Percentiles rank a stretch among this genome's conserved stretches.
These are phyloP conservation scores for Didymosphaeria variabile DNA, from an alignment of 2,329 filamentous ascomycete species.

Conservation along the genomic window DNA sequence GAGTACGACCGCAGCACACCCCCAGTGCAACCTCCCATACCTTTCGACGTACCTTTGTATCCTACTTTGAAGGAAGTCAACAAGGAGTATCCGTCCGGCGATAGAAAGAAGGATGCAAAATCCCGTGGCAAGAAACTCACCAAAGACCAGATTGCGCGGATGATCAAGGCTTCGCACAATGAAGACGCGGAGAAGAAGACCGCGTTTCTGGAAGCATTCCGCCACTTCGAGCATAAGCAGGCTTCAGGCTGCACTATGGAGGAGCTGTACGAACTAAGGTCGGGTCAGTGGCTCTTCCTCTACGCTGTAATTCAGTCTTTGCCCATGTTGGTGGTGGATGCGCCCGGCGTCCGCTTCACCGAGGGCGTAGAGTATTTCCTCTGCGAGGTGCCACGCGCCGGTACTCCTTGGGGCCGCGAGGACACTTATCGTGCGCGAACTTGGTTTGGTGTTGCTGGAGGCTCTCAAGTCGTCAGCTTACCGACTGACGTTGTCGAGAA, in stretches of 20 bases:
- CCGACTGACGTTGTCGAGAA: constrained; percentile 72
- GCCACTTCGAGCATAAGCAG: constrained; percentile 74
- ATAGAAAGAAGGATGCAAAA: constrained; percentile 78
- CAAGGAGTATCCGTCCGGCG: constrained; percentile 69
- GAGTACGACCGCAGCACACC: constrained; percentile 91
- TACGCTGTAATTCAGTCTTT: constrained; percentile 81
- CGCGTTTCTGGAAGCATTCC: constrained; percentile 75
- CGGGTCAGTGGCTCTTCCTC: constrained; percentile 83
- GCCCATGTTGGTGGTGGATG: constrained; percentile 80
- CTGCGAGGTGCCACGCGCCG: constrained; percentile 76
- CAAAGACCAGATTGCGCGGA: constrained; percentile 77
- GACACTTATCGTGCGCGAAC: constrained; percentile 65
- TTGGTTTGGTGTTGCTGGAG: constrained; percentile 79
- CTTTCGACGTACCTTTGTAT: constrained; percentile 84
- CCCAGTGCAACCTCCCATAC: constrained; percentile 88
- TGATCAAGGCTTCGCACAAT: constrained; percentile 85
- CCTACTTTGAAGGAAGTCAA: constrained; percentile 74
- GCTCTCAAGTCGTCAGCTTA: constrained; percentile 67
- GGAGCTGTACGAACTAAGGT: constrained; percentile 75
- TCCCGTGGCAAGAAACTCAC: constrained; percentile 76
- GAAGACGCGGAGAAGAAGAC: constrained; percentile 69
- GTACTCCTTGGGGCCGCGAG: constrained; percentile 77
- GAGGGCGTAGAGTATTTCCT: constrained; percentile 84
- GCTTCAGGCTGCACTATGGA: constrained; percentile 69
- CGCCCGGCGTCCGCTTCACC: constrained; percentile 72